Evolutionary conservation across 768 basidiomycete genomes (phyloP).

Genomic region (Xerocomus spinulosus): DNA sequence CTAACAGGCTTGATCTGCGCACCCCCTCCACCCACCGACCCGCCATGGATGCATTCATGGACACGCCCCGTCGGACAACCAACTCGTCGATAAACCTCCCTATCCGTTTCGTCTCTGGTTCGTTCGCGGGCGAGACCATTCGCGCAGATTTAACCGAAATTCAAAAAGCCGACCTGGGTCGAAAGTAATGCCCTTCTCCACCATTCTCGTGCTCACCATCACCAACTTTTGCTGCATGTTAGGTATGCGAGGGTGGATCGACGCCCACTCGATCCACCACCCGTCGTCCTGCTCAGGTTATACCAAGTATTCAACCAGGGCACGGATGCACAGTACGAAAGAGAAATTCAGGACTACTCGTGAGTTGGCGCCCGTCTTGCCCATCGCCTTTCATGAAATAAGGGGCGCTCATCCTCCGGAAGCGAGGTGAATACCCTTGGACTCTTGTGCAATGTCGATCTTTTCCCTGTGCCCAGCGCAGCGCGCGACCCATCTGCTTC

Average conservation of each 20-base stretch:
- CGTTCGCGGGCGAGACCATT: constrained; percentile 53
- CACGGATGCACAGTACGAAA: constrained; percentile 37
- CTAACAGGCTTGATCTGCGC: constrained; percentile 8
- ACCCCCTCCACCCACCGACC: background rate
- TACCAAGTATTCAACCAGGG: constrained; percentile 43
- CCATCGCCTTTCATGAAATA: background rate
- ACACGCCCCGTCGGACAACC: constrained; percentile 24
- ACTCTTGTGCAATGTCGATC: constrained; percentile 71
- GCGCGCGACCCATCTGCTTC: constrained; percentile 4
- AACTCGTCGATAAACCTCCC: constrained; percentile 34
- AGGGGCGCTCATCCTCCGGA: constrained; percentile 10
- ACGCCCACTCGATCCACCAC: constrained; percentile 66
- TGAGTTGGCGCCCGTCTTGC: constrained; percentile 23
- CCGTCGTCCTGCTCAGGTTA: constrained; percentile 49
- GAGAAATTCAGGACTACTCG: constrained; percentile 51
- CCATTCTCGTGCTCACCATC: background rate
- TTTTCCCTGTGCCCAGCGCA: constrained; percentile 54
- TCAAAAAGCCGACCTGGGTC: constrained; percentile 63
- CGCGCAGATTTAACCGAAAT: constrained; percentile 54
- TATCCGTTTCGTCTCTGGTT: constrained; percentile 54
- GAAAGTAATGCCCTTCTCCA: constrained; percentile 47
- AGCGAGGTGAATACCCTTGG: constrained; percentile 64
- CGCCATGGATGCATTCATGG: constrained; percentile 20
- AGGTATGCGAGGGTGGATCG: constrained; percentile 61
- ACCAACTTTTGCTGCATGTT: constrained; percentile 2